A percentile compares a stretch with the other conserved stretches of the same genome.
Conservation (phyloP, 768 basidiomycete species). For the Psilocybe sp. region DNA sequence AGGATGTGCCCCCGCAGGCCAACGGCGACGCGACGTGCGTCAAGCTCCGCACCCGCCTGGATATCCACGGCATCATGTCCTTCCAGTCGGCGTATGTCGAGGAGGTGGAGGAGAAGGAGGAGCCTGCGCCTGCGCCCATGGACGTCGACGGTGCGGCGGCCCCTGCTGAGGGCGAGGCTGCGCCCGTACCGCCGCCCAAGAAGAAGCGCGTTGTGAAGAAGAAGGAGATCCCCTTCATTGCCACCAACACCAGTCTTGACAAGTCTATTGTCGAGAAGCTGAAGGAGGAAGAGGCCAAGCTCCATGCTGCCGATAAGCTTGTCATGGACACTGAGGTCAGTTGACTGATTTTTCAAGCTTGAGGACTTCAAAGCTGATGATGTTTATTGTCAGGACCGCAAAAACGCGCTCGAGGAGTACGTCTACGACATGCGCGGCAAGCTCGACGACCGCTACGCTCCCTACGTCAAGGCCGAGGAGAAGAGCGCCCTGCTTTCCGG, state of each 20-base stretch:
- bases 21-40: slow-evolving; percentile 77
- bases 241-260: slow-evolving; percentile 64
- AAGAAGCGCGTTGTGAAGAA: slow-evolving; percentile 88
- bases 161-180: slow-evolving; percentile 20
- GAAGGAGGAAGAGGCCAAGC: slow-evolving; percentile 82
- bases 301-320: slow-evolving; percentile 91
- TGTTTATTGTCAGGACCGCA: slow-evolving; percentile 74
- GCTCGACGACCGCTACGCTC: slow-evolving; percentile 83
- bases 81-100: slow-evolving; percentile 88
- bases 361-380: not conserved
- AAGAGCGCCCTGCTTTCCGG: slow-evolving; percentile 72
- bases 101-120: slow-evolving; percentile 78
- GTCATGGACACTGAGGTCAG: slow-evolving; percentile 95
- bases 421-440: slow-evolving; percentile 94
- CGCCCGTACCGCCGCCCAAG: slow-evolving; percentile 53
- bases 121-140: slow-evolving; percentile 52
- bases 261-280: slow-evolving; percentile 56
- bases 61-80: slow-evolving; percentile 80
- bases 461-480: slow-evolving; percentile 73
- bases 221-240: slow-evolving; percentile 74
- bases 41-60: slow-evolving; percentile 88
- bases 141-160: slow-evolving; percentile 45
- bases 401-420: slow-evolving; percentile 98
- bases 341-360: slow-evolving; percentile 7
- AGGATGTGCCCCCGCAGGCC: slow-evolving; percentile 68